phyloP scores from a whole-genome alignment of 148 eudicot species.

The Diospyros kaki region DNA sequence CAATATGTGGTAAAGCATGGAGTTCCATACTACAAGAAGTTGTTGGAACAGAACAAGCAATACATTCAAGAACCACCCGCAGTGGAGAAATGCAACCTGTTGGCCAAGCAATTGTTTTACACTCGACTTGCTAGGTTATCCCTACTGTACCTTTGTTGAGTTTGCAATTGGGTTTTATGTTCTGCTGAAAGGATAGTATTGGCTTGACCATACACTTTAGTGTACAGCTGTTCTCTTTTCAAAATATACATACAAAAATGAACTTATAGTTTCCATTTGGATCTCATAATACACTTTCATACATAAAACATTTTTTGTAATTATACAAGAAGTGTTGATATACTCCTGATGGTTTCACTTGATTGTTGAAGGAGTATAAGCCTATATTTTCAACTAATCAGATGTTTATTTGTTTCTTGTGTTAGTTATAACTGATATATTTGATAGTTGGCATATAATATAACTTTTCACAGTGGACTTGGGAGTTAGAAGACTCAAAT shows the following conservation, averaged over 20 bases:
- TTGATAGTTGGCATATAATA: no score
- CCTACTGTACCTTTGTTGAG: constrained; percentile 2
- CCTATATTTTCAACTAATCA: neutral
- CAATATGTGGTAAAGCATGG: constrained; percentile 38
- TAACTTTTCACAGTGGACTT: no score
- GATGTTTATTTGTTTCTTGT: no score
- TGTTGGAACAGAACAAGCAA: constrained; percentile 48
- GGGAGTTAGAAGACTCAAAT: no score
- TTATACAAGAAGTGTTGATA: neutral
- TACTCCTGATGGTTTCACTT: neutral
- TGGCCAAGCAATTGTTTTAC: constrained; percentile 45
- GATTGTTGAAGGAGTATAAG: neutral
- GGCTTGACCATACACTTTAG: neutral
- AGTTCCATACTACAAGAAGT: constrained; percentile 39
- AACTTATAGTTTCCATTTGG: neutral
- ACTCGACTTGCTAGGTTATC: constrained; percentile 56
- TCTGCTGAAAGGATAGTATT: neutral
- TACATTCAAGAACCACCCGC: constrained; percentile 44
- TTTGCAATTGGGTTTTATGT: neutral
- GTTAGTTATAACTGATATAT: no score
- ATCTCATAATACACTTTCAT: neutral
- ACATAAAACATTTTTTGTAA: neutral
- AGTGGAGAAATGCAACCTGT: constrained; percentile 39
- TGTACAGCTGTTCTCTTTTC: neutral
- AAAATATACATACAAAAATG: neutral